phyloP scores from a whole-genome alignment of 1,139 yeast genomes.

The Debaryomyces nepalensis region DNA sequence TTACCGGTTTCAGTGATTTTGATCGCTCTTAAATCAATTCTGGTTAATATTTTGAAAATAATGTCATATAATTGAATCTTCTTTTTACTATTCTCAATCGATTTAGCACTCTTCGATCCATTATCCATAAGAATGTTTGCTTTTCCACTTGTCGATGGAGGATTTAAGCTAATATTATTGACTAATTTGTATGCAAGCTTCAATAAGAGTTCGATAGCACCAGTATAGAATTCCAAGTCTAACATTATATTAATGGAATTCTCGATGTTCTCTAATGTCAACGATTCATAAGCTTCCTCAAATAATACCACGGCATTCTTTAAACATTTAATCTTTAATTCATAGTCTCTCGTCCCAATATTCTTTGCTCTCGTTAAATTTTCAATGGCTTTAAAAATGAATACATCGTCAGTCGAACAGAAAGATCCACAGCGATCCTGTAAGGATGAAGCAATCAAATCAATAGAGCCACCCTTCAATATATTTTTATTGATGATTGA shows the following conservation, averaged over 20 bases:
- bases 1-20: slow-evolving; percentile 50
- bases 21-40: slow-evolving; percentile 70
- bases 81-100: slow-evolving; percentile 28
- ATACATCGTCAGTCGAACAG: slow-evolving; percentile 91
- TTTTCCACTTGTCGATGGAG: slow-evolving; percentile 14
- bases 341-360: slow-evolving; percentile 70
- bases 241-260: slow-evolving; percentile 82
- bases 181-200: slow-evolving; percentile 76
- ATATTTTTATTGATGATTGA: slow-evolving; percentile 89
- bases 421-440: slow-evolving; percentile 95
- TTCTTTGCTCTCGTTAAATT: slow-evolving; percentile 86
- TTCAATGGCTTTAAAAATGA: slow-evolving; percentile 92
- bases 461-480: slow-evolving; percentile 91
- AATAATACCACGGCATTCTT: slow-evolving; percentile 76
- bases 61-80: slow-evolving; percentile 69
- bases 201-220: slow-evolving; percentile 83
- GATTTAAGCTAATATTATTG: slow-evolving; percentile 22
- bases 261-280: slow-evolving; percentile 78
- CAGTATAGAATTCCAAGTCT: slow-evolving; percentile 76
- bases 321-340: slow-evolving; percentile 70
- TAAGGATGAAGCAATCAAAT: slow-evolving; percentile 81
- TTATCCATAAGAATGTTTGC: slow-evolving; percentile 15
- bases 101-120: slow-evolving; percentile 17
- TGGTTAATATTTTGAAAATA: slow-evolving; percentile 73
- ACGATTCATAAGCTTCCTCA: slow-evolving; percentile 77